These are phyloP conservation scores for Rhynchosporium secalis DNA, from an alignment of 2,329 filamentous ascomycete species.

Conservation along the genomic window DNA sequence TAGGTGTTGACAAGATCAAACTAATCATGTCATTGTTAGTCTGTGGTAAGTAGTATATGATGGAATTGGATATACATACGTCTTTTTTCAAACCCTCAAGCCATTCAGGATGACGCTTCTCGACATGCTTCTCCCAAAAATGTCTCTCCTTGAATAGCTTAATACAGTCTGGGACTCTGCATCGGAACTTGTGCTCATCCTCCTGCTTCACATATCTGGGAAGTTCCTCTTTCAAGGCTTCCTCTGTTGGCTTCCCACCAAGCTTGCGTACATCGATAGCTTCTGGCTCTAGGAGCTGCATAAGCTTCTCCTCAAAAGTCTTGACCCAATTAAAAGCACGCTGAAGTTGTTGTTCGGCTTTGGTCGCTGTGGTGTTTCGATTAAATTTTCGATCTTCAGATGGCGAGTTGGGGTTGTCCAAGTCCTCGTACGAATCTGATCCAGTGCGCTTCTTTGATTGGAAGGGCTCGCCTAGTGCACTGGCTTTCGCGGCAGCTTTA, in stretches of 20 bases:
- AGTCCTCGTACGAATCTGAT: slow-evolving; percentile 43
- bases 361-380: slow-evolving; percentile 58
- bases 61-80: slow-evolving; percentile 54
- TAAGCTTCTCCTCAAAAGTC: slow-evolving; percentile 95
- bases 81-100: slow-evolving; percentile 77
- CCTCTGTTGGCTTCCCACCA: slow-evolving; percentile 82
- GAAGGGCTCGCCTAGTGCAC: slow-evolving; percentile 78
- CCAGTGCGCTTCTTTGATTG: slow-evolving; percentile 76
- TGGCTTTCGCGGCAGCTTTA: slow-evolving; percentile 82
- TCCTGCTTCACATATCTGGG: slow-evolving; percentile 91
- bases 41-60: slow-evolving; percentile 39
- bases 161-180: slow-evolving; percentile 92
- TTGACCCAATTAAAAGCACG: slow-evolving; percentile 98
- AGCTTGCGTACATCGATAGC: slow-evolving; percentile 85
- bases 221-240: slow-evolving; percentile 84
- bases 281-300: slow-evolving; percentile 89
- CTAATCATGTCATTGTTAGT: slow-evolving; percentile 46
- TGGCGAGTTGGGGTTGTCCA: slow-evolving; percentile 63
- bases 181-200: slow-evolving; percentile 94
- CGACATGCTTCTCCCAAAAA: slow-evolving; percentile 97
- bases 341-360: slow-evolving; percentile 87
- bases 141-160: slow-evolving; percentile 97
- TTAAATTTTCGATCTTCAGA: slow-evolving; percentile 73
- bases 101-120: slow-evolving; percentile 94
- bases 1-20: slow-evolving; percentile 91